A percentile compares a stretch with the other conserved stretches of the same genome.
Evolutionary conservation across 176 grass and related monocot genomes (phyloP).

Genomic region (Microstegium vimineum): DNA sequence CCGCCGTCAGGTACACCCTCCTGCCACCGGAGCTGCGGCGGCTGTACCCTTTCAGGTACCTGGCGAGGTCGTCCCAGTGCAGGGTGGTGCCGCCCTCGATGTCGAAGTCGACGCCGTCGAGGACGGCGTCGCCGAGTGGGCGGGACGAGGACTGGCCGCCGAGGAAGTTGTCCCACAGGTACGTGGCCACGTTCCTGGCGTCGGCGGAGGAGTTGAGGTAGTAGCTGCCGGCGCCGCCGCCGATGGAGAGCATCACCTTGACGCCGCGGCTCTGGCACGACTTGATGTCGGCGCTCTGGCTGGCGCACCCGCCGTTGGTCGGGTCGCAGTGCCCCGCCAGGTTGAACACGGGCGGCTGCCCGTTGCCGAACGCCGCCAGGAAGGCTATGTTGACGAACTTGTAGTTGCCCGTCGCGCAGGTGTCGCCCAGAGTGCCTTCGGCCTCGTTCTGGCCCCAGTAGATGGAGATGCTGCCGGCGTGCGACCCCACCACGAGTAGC

Average conservation of each 20-base stretch:
- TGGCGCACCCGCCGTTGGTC: conserved; percentile 32
- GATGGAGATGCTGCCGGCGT: conserved; percentile 32
- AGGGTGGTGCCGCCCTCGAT: conserved; percentile 49
- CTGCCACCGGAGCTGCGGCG: not conserved
- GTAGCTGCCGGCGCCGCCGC: conserved; percentile 40
- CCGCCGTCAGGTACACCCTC: conserved; percentile 36
- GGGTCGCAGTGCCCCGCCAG: conserved; percentile 59
- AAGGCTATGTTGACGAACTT: conserved; percentile 47
- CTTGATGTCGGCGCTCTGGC: conserved; percentile 35
- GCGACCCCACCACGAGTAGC: not conserved
- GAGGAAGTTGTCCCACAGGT: conserved; percentile 43
- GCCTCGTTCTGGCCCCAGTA: conserved; percentile 46
- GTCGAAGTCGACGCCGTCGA: conserved; percentile 57
- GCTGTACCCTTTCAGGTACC: conserved; percentile 44
- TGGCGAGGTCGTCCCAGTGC: conserved; percentile 60
- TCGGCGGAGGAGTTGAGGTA: conserved; percentile 29
- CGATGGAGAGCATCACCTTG: conserved; percentile 62
- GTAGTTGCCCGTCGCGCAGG: conserved; percentile 33
- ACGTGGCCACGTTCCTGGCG: conserved; percentile 15
- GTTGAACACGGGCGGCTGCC: conserved; percentile 36
- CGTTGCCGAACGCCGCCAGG: conserved; percentile 50
- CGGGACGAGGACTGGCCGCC: conserved; percentile 27
- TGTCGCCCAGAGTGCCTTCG: conserved; percentile 29
- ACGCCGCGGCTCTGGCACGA: conserved; percentile 48
- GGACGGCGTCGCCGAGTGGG: conserved; percentile 30